Base-by-base conservation (phyloP, 2,329 filamentous ascomycete species). In the Pseudogymnoascus sp. region DNA sequence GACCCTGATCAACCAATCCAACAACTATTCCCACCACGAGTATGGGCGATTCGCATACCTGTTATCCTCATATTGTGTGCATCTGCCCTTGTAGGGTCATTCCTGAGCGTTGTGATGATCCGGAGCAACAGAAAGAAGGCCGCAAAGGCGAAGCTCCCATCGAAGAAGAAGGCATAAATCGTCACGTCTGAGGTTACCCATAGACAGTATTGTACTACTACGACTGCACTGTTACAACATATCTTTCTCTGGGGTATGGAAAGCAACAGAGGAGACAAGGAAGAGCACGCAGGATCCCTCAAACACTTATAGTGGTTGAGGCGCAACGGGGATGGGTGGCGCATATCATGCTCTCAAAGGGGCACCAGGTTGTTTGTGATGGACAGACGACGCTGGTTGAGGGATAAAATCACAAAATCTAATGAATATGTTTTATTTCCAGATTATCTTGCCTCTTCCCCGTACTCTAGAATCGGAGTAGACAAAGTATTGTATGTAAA, bases 21-120 rank as follows among this genome's bases (percentile, higher is more conserved):
- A 74, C 88, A 88, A 74, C 83, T 97, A 79, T 99, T 99, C 80
- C 94, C 91, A 65, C 93, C 93, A 54, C 92, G 94, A 74, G 92
- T 96, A 74, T 99, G 94, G 94, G 94, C 94, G 64, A 96, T 99
- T 74, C 92, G 94, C 75, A 94, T 99, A 72, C 94, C 94, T 69
- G 93, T 99, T 70, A 96, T 99, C 74, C 86, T 99, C 68, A 88
- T 97, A 65, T 86, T 99, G 54, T 82, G 99, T 67, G 92, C 88
- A 66, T 92, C 88, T 63, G 92, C 94, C 63, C 92, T 99, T 63
- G 93, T 99, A 64, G 94, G 94, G 66, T 95, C 91, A 63, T 99
- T 99, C 81, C 82, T 99, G 68, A 88, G 89, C 70, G 87, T 96
- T 73, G 93, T 99, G 72, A 99, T 99, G 94, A 97, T 99, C 78